Evolutionary conservation across 768 basidiomycete genomes (phyloP), one percentile per base, ranked within the genome.

Genomic region (Tylopilus balloui): DNA sequence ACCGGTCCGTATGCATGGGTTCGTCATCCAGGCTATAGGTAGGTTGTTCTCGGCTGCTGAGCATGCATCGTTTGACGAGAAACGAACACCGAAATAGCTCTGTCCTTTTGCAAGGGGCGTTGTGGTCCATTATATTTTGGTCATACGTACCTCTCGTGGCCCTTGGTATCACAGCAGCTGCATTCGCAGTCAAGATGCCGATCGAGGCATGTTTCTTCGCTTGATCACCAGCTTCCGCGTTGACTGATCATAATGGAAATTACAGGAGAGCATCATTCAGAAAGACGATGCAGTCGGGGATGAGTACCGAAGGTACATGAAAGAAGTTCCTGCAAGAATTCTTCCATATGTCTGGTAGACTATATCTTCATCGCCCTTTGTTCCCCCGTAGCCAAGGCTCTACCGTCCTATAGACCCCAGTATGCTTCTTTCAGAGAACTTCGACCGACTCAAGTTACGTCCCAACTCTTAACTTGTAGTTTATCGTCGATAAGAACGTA

Each of bases 11-110:
- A 70, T 50, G 58, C 57, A 21, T 60, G 63, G 47, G 59, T 70
- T 42, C 69, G 69, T 34, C 70, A 70, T 36, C 70, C 70, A 1
- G 29, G 47, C 2, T 70, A 68, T 40, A 57, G 51, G 68, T 59
- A 35, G 25, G 66, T 46, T 7, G 6, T 40, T 36, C 29, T 25
- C 21, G 6, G 29, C 15, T 29, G 11, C 19, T 3, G 9, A 6
- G 24, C 3, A 8, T 10, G 5, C 23, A 13, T 20, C 17, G 12
- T 15, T n/a, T 39, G 32, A 47, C 19, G 6, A 11, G 14, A 8
- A 13, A 19, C 24, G 20, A 15, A 39, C 31, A 37, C 17, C 1
- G n/a, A 34, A 20, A 24, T 2, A 63, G 62, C 15, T 34, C 42
- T 0, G 50, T 59, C 2, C 59, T 69, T 19, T 25, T 57, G 9